Base-by-base conservation (phyloP, 2,329 filamentous ascomycete species). In the Epichloe amarillans region DNA sequence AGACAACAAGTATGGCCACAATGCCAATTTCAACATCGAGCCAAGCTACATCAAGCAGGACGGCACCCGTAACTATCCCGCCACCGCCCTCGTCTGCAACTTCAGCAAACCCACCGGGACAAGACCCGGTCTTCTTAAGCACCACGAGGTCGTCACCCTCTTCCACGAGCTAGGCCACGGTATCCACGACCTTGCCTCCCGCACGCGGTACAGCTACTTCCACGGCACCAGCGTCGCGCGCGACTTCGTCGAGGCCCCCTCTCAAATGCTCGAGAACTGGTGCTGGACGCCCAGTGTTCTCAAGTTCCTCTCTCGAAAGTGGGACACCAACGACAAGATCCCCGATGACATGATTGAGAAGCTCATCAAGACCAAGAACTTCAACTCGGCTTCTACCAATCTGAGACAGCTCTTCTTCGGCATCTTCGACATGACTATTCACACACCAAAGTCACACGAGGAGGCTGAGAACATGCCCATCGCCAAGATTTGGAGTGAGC, bases 341-440 rank as follows among this genome's bases (percentile, higher is more conserved):
- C 83, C 87, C 0, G 82, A 88, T 57, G 82, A 84, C 14, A 72
- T 93, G 17, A 82, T 90, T 52, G 72, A 82, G 59, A 86, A 82
- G 64, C 76, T 89, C 53, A 82, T 93, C 60, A 76, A 75, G 46
- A 88, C 85, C 14, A 88, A 88, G 68, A 83, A 89, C 59, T 83
- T 91, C 62, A 91, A 91, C 64, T 86, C 82, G 53, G 85, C 85
- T 0, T 75, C 88, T 5, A 86, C 85, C 68, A 90, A 88, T 62
- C 74, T 91, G 30, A 76, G 83, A 40, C 87, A 91, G 66, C 72
- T 93, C 41, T 81, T 88, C 65, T 88, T 89, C 61, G 87, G 86
- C 39, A 84, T 87, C 53, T 91, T 87, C 58, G 86, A 93, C 64
- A 91, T 93, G 86, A 80, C 80, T 0, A 76, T 91, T 3, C 87